phyloP scores from a whole-genome alignment of 805 yeast genomes.

The Debaryomyces tyrocola region DNA sequence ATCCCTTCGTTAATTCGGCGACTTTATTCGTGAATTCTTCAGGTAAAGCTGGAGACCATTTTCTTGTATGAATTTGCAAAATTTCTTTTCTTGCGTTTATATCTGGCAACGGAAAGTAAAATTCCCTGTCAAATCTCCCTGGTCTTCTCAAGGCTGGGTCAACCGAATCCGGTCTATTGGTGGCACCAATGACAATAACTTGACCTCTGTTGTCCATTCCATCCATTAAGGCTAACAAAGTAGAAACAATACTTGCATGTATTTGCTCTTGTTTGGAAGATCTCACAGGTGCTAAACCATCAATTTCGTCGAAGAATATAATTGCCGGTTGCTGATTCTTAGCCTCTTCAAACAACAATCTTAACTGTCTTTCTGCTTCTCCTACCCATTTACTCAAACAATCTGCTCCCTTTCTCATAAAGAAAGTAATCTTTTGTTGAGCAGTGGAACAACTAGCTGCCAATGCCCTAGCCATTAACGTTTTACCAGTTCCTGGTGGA shows the following conservation, averaged over 20 bases:
- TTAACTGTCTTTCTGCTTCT: slow-evolving; percentile 93
- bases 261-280: slow-evolving; percentile 97
- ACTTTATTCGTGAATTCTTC: slow-evolving; percentile 59
- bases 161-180: slow-evolving; percentile 96
- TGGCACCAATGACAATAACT: slow-evolving; percentile 97
- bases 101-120: slow-evolving; percentile 93
- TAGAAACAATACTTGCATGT: slow-evolving; percentile 95
- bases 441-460: slow-evolving; percentile 93
- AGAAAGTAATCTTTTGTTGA: slow-evolving; percentile 84
- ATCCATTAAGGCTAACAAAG: slow-evolving; percentile 93
- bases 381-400: slow-evolving; percentile 98
- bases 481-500: slow-evolving; percentile 99
- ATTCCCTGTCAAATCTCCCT: slow-evolving; percentile 95
- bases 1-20: slow-evolving; percentile 86
- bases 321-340: slow-evolving; percentile 93
- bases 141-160: slow-evolving; percentile 98
- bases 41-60: slow-evolving; percentile 79
- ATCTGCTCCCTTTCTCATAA: slow-evolving; percentile 98
- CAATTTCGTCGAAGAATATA: slow-evolving; percentile 96
- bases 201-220: slow-evolving; percentile 99
- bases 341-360: slow-evolving; percentile 93
- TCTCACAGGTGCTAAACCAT: slow-evolving; percentile 97
- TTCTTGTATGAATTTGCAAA: slow-evolving; percentile 78
- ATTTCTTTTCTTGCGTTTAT: slow-evolving; percentile 75
- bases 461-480: slow-evolving; percentile 94